These are phyloP conservation scores for Paramarasmius palmivorus DNA, from an alignment of 1,284 basidiomycete species.

Conservation along the genomic window DNA sequence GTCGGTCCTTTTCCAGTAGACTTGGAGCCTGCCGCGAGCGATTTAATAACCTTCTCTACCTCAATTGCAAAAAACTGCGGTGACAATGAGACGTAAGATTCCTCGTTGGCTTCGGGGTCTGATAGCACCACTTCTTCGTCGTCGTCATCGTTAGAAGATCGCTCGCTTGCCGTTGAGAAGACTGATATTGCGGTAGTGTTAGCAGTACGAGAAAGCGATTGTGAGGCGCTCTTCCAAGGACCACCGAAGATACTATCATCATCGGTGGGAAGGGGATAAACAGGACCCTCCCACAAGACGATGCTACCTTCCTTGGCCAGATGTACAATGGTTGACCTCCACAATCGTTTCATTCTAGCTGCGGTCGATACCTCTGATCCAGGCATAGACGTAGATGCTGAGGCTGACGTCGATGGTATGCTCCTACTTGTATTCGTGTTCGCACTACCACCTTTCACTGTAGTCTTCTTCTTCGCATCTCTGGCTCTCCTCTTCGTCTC, in stretches of 20 bases:
- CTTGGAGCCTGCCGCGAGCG: conserved; percentile 27
- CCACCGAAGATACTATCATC: conserved; percentile 20
- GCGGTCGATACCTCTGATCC: conserved; percentile 6
- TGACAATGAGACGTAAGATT: conserved; percentile 64
- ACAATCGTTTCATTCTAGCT: conserved; percentile 63
- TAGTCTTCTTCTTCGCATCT: conserved; percentile 41
- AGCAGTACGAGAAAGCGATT: conserved; percentile 27
- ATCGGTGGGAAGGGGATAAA: conserved; percentile 26
- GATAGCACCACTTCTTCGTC: conserved; percentile 50
- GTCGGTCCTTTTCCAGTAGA: conserved; percentile 37
- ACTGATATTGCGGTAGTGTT: conserved; percentile 18
- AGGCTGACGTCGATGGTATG: too few relatives aligned
- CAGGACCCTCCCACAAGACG: conserved; percentile 64
- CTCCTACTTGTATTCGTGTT: conserved; percentile 7
- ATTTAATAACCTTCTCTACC: conserved; percentile 46
- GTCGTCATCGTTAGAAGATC: conserved; percentile 27
- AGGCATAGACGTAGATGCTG: not conserved
- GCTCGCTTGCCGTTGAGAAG: conserved; percentile 12
- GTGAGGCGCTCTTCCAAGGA: conserved; percentile 39
- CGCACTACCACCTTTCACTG: conserved; percentile 18
- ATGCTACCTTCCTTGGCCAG: conserved; percentile 67
- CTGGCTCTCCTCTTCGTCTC: conserved; percentile 51
- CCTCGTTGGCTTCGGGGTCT: conserved; percentile 59
- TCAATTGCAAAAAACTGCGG: conserved; percentile 45
- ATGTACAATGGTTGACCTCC: conserved; percentile 59